These are phyloP conservation scores for Coleophoma cylindrospora DNA, from an alignment of 2,329 filamentous ascomycete species.

Conservation along the genomic window DNA sequence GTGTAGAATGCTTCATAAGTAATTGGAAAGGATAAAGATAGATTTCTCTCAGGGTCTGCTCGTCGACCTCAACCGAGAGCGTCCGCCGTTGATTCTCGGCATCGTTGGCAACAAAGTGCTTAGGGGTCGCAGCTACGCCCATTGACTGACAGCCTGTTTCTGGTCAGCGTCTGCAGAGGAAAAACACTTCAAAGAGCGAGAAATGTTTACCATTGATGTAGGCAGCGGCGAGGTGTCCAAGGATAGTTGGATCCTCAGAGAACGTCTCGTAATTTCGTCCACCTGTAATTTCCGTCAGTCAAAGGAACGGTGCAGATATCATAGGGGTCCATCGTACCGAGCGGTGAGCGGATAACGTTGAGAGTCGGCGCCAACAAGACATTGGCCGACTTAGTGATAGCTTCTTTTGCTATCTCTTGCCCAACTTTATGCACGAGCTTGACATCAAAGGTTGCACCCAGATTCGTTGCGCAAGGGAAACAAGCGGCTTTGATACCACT, in stretches of 20 bases:
- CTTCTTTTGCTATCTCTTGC: slow-evolving; percentile 20
- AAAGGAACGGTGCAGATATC: neutral
- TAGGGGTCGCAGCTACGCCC: slow-evolving; percentile 24
- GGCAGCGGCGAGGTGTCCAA: slow-evolving; percentile 22
- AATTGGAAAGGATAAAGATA: slow-evolving; percentile 26
- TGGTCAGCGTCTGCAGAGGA: neutral
- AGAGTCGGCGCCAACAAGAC: slow-evolving; percentile 25
- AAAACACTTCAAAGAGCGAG: neutral
- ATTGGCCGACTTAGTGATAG: slow-evolving; percentile 22
- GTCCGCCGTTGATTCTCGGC: slow-evolving; percentile 22
- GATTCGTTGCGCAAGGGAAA: slow-evolving; percentile 24
- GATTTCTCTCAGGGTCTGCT: slow-evolving; percentile 23
- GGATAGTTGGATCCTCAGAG: slow-evolving; percentile 26
- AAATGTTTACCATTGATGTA: slow-evolving; percentile 20
- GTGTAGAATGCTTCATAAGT: slow-evolving; percentile 12
- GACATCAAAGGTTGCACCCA: slow-evolving; percentile 25
- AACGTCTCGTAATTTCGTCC: slow-evolving; percentile 28
- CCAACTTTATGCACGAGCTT: slow-evolving; percentile 20
- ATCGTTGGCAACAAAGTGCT: slow-evolving; percentile 28
- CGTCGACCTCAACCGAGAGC: slow-evolving; percentile 20
- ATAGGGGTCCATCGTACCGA: neutral
- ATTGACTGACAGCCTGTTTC: slow-evolving; percentile 12
- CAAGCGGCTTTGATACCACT: slow-evolving; percentile 9
- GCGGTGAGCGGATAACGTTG: slow-evolving; percentile 25
- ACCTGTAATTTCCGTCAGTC: slow-evolving; percentile 6